Evolutionary conservation across 805 yeast species (phyloP).

Genomic region (Saccharomycopsis sp.): DNA sequence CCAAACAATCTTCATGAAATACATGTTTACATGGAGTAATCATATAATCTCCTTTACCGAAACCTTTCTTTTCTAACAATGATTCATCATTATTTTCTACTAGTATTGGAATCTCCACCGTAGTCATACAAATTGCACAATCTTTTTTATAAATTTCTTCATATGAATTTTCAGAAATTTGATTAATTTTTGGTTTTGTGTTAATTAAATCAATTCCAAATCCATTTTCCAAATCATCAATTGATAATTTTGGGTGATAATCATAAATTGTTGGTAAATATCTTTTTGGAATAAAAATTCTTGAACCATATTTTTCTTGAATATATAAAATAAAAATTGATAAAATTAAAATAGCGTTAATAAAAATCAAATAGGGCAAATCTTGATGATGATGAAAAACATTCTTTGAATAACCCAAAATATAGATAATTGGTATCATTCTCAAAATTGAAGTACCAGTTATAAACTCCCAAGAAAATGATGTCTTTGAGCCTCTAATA

Average conservation of each 20-base stretch:
- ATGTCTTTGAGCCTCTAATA: conserved; percentile 53
- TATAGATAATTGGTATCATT: conserved; percentile 53
- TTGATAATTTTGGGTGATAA: conserved; percentile 60
- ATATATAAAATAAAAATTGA: conserved; percentile 50
- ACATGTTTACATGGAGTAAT: conserved; percentile 87
- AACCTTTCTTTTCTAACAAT: conserved; percentile 9
- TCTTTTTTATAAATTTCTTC: conserved; percentile 41
- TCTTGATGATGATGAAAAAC: conserved; percentile 66
- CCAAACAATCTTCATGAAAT: conserved; percentile 83
- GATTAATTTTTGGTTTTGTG: conserved; percentile 23
- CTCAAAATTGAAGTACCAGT: conserved; percentile 55
- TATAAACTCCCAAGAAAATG: conserved; percentile 69
- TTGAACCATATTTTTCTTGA: conserved; percentile 65
- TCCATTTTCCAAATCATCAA: conserved; percentile 52
- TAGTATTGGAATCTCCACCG: conserved; percentile 47
- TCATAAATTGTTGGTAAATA: conserved; percentile 75
- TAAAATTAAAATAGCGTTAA: conserved; percentile 44
- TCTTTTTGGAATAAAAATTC: conserved; percentile 71
- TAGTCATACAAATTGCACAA: conserved; percentile 87
- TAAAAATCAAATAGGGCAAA: conserved; percentile 33
- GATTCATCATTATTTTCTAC: conserved; percentile 12
- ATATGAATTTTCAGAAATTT: conserved; percentile 19
- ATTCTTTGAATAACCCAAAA: conserved; percentile 38
- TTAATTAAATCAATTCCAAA: conserved; percentile 41
- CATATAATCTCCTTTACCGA: conserved; percentile 42